Conservation (phyloP, 2,329 filamentous ascomycete genomes). For the Fusarium tuaranense region DNA sequence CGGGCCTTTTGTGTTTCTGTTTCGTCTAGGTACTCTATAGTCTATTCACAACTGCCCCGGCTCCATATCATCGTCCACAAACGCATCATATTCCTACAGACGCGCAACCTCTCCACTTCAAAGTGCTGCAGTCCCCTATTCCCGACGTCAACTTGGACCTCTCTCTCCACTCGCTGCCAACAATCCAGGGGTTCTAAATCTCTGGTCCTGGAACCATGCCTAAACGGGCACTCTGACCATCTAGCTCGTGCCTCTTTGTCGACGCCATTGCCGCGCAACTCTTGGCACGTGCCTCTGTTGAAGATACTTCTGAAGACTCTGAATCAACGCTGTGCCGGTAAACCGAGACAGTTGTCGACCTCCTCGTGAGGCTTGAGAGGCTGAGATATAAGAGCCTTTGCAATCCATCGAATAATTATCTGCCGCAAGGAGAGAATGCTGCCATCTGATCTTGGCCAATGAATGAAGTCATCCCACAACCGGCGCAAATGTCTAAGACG, state of each 20-base stretch:
- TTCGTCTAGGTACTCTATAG: neutral
- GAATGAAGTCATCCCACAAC: neutral
- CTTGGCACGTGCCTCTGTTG: neutral
- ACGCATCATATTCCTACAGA: neutral
- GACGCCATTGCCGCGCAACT: constrained; percentile 3
- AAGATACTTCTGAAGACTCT: neutral
- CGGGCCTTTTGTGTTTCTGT: neutral
- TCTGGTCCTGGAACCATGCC: constrained; percentile 4
- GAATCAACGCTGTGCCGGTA: neutral
- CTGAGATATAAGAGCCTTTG: neutral
- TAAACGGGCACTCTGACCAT: constrained; percentile 1
- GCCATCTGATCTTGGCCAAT: neutral
- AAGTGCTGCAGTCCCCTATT: neutral
- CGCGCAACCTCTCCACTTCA: neutral
- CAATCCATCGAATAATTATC: neutral
- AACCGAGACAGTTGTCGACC: neutral
- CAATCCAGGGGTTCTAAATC: neutral
- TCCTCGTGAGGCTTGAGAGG: neutral
- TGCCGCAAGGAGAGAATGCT: neutral
- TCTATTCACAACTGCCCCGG: neutral
- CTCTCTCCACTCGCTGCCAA: neutral
- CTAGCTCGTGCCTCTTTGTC: neutral
- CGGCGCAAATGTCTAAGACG: neutral
- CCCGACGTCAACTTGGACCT: neutral
- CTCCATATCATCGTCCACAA: neutral